Evolutionary conservation across 768 basidiomycete genomes (phyloP), one percentile per base, ranked within the genome.

Genomic region (Tylopilus felleus): DNA sequence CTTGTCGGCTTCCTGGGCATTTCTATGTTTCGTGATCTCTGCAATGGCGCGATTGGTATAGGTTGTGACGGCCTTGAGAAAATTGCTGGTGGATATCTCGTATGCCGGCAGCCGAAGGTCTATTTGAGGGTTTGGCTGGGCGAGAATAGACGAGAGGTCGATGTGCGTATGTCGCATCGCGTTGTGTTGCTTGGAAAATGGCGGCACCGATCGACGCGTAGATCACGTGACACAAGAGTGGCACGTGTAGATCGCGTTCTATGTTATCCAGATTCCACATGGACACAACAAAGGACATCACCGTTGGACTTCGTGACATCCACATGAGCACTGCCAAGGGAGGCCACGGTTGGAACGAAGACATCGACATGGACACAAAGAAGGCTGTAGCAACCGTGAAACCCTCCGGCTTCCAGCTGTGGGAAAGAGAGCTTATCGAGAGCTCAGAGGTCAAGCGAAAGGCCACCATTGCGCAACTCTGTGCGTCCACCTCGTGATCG

Each of bases 401-500:
- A 62, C 75, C 77, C 42, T 59, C 64, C 1, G 77, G 75, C 14
- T 80, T 78, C 9, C 77, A 90, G 68, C 70, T 85, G 19, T 93
- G 93, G 93, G 94, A 99, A 73, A 81, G 80, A 58, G 87, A 93
- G 60, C 75, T 97, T 33, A 66, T 97, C 42, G 86, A 90, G 36
- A 93, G 83, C 55, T 70, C 85, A 14, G 97, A 98, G 70, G 88
- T 98, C 49, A 92, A 84, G 70, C 82, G 97, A 51, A 98, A 99
- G 71, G 90, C 96, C 2, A 98, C 95, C 2, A 93, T 99, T 10
- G 94, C 95, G 19, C 97, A 99, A 67, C 83, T 99, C 43, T 99
- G 94, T 95, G 67, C 65, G 86, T 77, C 29, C 39, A 17, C 6
- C 38, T 53, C 23, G 52, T 47, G 56, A 47, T 52, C 9, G 8